These are phyloP conservation scores for Pythium scleroteichum DNA, from an alignment of 352 stramenopile genomes.

Conservation along the genomic window DNA sequence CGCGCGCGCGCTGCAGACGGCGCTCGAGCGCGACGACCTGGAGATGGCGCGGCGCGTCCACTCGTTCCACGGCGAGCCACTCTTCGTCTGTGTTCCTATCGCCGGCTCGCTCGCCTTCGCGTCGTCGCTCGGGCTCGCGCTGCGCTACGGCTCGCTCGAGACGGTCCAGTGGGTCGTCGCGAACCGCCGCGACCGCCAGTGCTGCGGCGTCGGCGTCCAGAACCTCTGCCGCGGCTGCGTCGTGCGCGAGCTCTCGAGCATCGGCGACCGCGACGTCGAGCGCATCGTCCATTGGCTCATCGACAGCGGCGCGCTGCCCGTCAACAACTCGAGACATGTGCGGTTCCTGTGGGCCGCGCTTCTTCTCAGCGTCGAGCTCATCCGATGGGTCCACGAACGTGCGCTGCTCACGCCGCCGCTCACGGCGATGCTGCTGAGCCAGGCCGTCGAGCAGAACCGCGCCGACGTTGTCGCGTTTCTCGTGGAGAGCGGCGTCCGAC, in stretches of 20 bases:
- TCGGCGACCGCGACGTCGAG: neutral
- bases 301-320: neutral
- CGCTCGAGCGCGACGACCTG: conserved; percentile 9
- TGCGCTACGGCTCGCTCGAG: conserved; percentile 1
- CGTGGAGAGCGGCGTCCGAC: neutral
- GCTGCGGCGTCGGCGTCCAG: neutral
- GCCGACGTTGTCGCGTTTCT: neutral
- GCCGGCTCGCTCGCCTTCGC: neutral
- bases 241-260: neutral
- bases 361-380: neutral
- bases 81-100: neutral
- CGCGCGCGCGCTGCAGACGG: conserved; percentile 5
- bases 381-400: neutral
- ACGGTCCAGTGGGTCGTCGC: conserved; percentile 1
- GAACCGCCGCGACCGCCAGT: conserved; percentile 5
- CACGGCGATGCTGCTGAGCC: neutral
- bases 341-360: neutral
- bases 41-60: neutral
- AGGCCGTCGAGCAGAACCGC: neutral
- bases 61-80: neutral
- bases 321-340: neutral
- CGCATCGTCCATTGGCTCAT: conserved; percentile 1
- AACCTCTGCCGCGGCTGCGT: neutral
- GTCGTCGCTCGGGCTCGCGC: neutral
- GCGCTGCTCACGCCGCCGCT: neutral